Conservation (phyloP, 805 yeast genomes). For the Candida hispaniensis region DNA sequence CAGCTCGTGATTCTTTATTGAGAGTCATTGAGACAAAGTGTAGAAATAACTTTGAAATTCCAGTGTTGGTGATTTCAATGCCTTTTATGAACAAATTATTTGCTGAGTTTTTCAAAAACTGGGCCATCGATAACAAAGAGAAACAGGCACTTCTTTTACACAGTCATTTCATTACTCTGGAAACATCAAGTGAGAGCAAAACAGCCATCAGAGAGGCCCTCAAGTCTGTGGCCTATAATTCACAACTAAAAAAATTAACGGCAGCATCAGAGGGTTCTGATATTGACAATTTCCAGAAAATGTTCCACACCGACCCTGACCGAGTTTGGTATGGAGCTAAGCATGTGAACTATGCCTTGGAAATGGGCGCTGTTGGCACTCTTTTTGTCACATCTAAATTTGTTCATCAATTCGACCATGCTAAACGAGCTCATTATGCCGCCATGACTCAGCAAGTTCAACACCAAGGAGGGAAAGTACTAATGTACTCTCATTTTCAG, state of each 20-base stretch:
- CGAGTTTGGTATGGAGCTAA: slow-evolving; percentile 14
- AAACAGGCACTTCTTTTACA: slow-evolving; percentile 11
- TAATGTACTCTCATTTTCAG: slow-evolving; percentile 15
- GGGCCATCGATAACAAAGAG: slow-evolving; percentile 12
- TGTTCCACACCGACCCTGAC: slow-evolving; percentile 15
- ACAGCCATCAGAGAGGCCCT: slow-evolving; percentile 16
- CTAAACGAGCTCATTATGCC: slow-evolving; percentile 8
- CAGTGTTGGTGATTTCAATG: slow-evolving; percentile 14
- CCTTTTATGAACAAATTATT: slow-evolving; percentile 15
- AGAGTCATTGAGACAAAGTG: slow-evolving; percentile 11
- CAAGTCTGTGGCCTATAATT: slow-evolving; percentile 13
- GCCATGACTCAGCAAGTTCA: slow-evolving; percentile 11
- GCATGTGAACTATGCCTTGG: slow-evolving; percentile 12
- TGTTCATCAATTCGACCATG: slow-evolving; percentile 10
- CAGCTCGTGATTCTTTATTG: slow-evolving; percentile 9
- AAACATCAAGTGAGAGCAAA: slow-evolving; percentile 9
- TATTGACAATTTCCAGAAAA: slow-evolving; percentile 13
- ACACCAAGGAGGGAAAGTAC: slow-evolving; percentile 14
- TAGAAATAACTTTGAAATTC: slow-evolving; percentile 11
- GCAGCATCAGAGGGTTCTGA: slow-evolving; percentile 13
- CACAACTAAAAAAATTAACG: slow-evolving; percentile 10
- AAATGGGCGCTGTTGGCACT: slow-evolving; percentile 9
- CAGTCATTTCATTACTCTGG: slow-evolving; percentile 5
- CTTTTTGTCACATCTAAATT: slow-evolving; percentile 12
- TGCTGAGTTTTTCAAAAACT: slow-evolving; percentile 14